These are phyloP conservation scores for Ceratocystis papillata DNA, from an alignment of 2,329 filamentous ascomycete genomes.

Conservation along the genomic window DNA sequence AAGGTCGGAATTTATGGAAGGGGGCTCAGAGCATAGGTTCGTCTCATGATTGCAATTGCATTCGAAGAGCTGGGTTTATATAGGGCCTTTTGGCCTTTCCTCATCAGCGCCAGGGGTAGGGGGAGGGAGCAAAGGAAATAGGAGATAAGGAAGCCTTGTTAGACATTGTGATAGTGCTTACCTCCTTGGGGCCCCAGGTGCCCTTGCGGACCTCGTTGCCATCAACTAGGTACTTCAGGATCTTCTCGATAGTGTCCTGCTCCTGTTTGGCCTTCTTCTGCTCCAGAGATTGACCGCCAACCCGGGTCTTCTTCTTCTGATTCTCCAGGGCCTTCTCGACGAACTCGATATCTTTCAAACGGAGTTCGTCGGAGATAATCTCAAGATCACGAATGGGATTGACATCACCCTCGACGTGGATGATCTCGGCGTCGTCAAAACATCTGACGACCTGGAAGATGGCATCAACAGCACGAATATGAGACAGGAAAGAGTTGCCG, in stretches of 20 bases:
- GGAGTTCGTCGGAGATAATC: constrained; percentile 93
- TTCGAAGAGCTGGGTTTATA: constrained; percentile 99
- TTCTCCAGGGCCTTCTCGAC: constrained; percentile 88
- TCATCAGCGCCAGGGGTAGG: constrained; percentile 26
- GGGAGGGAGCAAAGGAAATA: constrained; percentile 21
- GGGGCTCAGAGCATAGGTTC: constrained; percentile 23
- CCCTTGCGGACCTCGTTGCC: constrained; percentile 92
- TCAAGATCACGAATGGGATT: constrained; percentile 87
- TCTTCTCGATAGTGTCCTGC: constrained; percentile 83
- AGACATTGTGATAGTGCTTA: constrained; percentile 40
- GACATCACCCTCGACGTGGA: constrained; percentile 98
- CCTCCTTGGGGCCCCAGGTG: constrained; percentile 87
- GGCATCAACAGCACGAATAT: constrained; percentile 95
- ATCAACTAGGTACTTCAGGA: constrained; percentile 68
- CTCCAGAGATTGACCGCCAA: constrained; percentile 90
- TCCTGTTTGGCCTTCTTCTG: constrained; percentile 97
- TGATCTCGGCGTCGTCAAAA: constrained; percentile 98
- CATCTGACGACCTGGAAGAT: constrained; percentile 95
- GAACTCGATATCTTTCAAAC: constrained; percentile 98
- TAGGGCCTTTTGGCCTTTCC: constrained; percentile 24
- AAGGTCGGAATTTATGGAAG: constrained; percentile 31
- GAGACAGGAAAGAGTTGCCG: constrained; percentile 94
- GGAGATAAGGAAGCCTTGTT: not conserved
- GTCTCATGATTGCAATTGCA: constrained; percentile 44
- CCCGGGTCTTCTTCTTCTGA: constrained; percentile 84